Base-by-base conservation (phyloP, 257 asterid genomes). In the Schizonepeta tenuifolia region DNA sequence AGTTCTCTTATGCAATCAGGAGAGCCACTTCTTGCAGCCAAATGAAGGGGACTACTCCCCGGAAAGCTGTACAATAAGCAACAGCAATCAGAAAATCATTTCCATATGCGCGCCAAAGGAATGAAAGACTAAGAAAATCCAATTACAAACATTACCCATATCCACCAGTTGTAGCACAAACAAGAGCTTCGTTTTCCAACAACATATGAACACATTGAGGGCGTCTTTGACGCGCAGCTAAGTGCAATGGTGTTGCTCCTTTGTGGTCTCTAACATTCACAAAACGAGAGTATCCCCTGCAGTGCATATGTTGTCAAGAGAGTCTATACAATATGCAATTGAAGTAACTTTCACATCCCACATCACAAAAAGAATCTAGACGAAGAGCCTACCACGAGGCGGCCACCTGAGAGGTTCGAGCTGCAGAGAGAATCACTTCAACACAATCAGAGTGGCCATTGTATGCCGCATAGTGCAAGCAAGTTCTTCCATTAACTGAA, bases 1-100 rank as follows among this genome's bases (percentile, higher is more conserved):
- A 93, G 73, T 28, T 91, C 93, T 13, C 96, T 83, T 35, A 89
- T 74, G 75, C 97, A 94, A 80, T 94, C 98, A 70, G 85, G 83
- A 67, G 97, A 91, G 40, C 98, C 98, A 31, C 91, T 87, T 79
- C 97, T 88, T 60, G 98, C 98, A 77, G 98, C 98, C 87, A 94
- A 86, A 82, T 94, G 98, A 73, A 94, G 97, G n/a, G 98, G 93
- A 65, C 93, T 86, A 75, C 97, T 91, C 20, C 96, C 95, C 0
- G 88, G 86, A 51, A 77, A 90, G 36, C 99, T 90, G 85, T 20
- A 73, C 33, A 40, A 65, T 33, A 35, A 36, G 6, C 8, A 75
- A 20, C 4, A n/a, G 5, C 9, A 36, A 53, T 70, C 69, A 58
- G 35, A 18, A 65, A 56, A 64, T 24, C 9, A 38, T n/a, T 50